These are phyloP conservation scores for Debaryomyces prosopidis DNA, from an alignment of 805 yeast species.

Conservation along the genomic window DNA sequence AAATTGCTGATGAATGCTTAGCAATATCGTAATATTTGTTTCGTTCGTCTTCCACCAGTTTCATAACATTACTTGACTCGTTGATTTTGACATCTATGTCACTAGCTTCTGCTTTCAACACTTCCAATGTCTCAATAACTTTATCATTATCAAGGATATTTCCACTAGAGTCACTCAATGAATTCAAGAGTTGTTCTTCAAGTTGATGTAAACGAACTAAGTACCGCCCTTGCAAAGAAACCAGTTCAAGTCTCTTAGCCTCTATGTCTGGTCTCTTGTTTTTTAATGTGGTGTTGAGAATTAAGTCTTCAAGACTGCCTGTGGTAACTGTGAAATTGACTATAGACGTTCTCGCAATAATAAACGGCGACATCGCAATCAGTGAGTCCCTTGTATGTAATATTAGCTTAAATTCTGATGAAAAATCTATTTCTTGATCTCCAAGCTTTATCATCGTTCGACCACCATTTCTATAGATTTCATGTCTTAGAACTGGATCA, in stretches of 20 bases:
- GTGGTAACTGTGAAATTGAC: slow-evolving; percentile 75
- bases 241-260: slow-evolving; percentile 50
- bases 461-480: slow-evolving; percentile 67
- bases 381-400: slow-evolving; percentile 62
- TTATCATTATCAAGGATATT: slow-evolving; percentile 68
- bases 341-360: slow-evolving; percentile 61
- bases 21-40: slow-evolving; percentile 56
- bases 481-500: slow-evolving; percentile 59
- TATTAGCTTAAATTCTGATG: slow-evolving; percentile 60
- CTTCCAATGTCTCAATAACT: slow-evolving; percentile 60
- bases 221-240: slow-evolving; percentile 60
- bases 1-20: slow-evolving; percentile 51
- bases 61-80: slow-evolving; percentile 57
- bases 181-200: slow-evolving; percentile 58
- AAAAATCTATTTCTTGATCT: slow-evolving; percentile 61
- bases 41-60: slow-evolving; percentile 50
- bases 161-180: slow-evolving; percentile 58
- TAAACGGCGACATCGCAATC: slow-evolving; percentile 48
- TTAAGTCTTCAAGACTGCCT: slow-evolving; percentile 61
- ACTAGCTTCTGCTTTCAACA: slow-evolving; percentile 60
- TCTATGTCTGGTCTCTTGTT: slow-evolving; percentile 69
- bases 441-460: slow-evolving; percentile 63
- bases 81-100: slow-evolving; percentile 52
- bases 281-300: slow-evolving; percentile 56
- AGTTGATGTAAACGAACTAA: slow-evolving; percentile 51